Base-by-base conservation (phyloP, 768 basidiomycete species). In the Pleurotus giganteus region DNA sequence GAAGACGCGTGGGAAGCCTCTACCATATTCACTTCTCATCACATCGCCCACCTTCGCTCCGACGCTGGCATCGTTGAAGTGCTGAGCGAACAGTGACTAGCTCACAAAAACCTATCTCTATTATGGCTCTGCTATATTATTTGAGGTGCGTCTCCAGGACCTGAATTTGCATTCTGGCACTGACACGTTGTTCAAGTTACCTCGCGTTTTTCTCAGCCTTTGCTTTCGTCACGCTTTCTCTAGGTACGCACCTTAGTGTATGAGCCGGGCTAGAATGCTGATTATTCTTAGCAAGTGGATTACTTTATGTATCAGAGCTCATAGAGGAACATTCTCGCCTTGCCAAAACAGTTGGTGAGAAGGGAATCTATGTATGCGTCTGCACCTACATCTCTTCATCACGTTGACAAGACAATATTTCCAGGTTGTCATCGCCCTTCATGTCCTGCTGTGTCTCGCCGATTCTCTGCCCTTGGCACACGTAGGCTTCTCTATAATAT, bases 251-350 rank as follows among this genome's bases (percentile, higher is more conserved):
- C 47, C 44, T 29, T 36, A n/a, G n/a, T 29, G 12, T 12, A 15
- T n/a, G 17, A 24, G 15, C n/a, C 47, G 26, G 23, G 8, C n/a
- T 49, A n/a, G 5, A 12, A 28, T 23, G 17, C 9, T 36, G 39
- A 60, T 58, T 37, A 64, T 44, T 21, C 57, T 11, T 66, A 96
- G 96, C 96, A 46, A 95, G 91, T 70, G 96, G 95, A 5, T 75
- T 98, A 42, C 73, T 98, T 53, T 98, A 96, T 78, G 74, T 96
- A 28, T 94, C 95, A 1, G 96, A 98, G 67, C 69, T 98, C 28
- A 98, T 98, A 58, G 96, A 98, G 69, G 96, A 98, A 66, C 88
- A 96, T 67, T 86, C 93, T 11, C 82, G 82, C 43, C 65, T 81
- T 54, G 90, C 97, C 11, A 99, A 98, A 72, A 61, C 72, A 0